These are phyloP conservation scores for Didymellaceae sp. DNA, from an alignment of 2,329 filamentous ascomycete species.

Conservation along the genomic window DNA sequence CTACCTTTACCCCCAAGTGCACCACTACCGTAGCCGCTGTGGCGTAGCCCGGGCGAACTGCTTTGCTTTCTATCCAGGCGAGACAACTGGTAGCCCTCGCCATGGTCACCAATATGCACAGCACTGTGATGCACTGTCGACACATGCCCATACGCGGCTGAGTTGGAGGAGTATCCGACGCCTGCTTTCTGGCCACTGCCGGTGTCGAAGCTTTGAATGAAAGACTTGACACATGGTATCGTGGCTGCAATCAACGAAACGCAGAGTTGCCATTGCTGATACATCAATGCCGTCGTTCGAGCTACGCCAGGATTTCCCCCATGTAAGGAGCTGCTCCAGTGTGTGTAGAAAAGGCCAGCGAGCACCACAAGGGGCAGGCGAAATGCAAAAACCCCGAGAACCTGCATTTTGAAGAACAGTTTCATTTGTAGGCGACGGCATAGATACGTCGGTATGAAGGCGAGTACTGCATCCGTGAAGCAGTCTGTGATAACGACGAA, in stretches of 20 bases:
- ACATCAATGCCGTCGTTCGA: constrained; percentile 26
- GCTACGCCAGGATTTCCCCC: constrained; percentile 25
- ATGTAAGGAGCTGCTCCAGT: constrained; percentile 18
- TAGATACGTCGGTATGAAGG: constrained; percentile 30
- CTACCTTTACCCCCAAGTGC: not conserved
- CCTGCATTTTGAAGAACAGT: constrained; percentile 31
- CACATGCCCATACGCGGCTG: not conserved
- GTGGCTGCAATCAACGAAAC: constrained; percentile 36
- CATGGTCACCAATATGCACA: not conserved
- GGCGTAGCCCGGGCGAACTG: not conserved
- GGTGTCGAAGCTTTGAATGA: constrained; percentile 35
- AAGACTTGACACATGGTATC: constrained; percentile 37
- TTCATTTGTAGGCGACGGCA: constrained; percentile 39
- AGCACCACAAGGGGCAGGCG: constrained; percentile 28
- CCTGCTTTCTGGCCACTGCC: constrained; percentile 29
- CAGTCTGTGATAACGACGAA: constrained; percentile 29
- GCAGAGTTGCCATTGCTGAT: constrained; percentile 32
- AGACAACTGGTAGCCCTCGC: constrained; percentile 19
- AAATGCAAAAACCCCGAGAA: constrained; percentile 34
- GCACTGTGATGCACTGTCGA: constrained; percentile 15
- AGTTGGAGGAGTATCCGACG: constrained; percentile 17
- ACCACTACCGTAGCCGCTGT: not conserved
- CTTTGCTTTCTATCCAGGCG: constrained; percentile 1
- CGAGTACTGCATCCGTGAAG: constrained; percentile 31
- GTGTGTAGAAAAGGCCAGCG: constrained; percentile 21